Conservation (phyloP, 2,329 filamentous ascomycete genomes). For the Claviceps monticola region DNA sequence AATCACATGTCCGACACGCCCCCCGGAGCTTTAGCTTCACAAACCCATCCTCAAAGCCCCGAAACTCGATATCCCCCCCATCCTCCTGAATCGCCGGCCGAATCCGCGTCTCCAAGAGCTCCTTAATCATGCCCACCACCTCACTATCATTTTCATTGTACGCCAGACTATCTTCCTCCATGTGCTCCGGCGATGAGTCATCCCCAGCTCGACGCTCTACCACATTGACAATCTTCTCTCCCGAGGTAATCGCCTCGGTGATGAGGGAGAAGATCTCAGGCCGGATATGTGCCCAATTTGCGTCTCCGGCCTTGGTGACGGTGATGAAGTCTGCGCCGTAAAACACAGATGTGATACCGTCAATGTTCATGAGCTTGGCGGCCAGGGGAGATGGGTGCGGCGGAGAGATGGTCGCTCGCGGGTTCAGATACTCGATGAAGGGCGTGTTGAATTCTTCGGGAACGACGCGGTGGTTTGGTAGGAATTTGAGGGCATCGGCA, state of each 20-base stretch:
- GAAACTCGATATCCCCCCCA: constrained; percentile 91
- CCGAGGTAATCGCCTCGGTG: constrained; percentile 78
- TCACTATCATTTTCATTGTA: constrained; percentile 89
- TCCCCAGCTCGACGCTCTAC: constrained; percentile 46
- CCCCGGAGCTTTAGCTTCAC: constrained; percentile 82
- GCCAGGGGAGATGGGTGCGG: constrained; percentile 87
- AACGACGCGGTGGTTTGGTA: constrained; percentile 77
- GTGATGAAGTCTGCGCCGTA: constrained; percentile 95
- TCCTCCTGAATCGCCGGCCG: constrained; percentile 94
- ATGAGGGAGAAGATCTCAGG: constrained; percentile 93
- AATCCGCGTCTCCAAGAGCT: constrained; percentile 88
- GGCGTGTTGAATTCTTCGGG: constrained; percentile 58
- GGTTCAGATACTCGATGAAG: constrained; percentile 84
- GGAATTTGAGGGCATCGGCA: constrained; percentile 89
- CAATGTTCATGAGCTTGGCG: constrained; percentile 79
- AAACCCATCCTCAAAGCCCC: constrained; percentile 70
- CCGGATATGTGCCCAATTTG: constrained; percentile 88
- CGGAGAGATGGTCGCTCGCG: constrained; percentile 74
- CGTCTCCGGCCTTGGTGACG: constrained; percentile 76
- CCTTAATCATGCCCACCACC: constrained; percentile 97
- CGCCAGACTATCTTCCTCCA: constrained; percentile 53
- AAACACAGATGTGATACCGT: constrained; percentile 89
- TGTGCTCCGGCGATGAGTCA: constrained; percentile 9
- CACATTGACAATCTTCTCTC: constrained; percentile 65
- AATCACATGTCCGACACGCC: constrained; percentile 91